Evolutionary conservation across 2,329 filamentous ascomycete species (phyloP), one percentile per base, ranked within the genome.

Genomic region (Pleurostoma richardsiae): DNA sequence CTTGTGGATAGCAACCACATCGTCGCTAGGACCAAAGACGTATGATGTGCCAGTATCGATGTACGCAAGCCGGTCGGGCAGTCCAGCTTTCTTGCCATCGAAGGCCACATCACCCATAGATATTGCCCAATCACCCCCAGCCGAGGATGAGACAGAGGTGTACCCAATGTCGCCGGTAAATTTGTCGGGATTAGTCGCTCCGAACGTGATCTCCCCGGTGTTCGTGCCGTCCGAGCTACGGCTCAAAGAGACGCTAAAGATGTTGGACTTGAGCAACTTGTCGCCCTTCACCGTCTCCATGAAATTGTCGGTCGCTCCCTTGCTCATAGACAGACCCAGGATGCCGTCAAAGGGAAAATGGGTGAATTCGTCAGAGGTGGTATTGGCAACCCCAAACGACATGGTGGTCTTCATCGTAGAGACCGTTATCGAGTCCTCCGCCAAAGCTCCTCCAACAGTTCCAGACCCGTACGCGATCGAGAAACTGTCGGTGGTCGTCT

Each of bases 291-390:
- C 66, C 2, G 76, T 69, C 38, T 85, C 72, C 61, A 94, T 73
- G 55, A 94, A 83, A 40, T 83, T 88, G 26, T 86, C 79, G 4
- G 77, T 76, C 33, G 70, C 71, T 3, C 77, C 77, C 8, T 73
- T 69, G 50, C 76, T 77, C 56, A 84, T 82, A 11, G 87, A 86
- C 28, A 95, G 69, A 4, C 90, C 90, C 3, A 96, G 70, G 42
- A 96, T 95, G 28, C 90, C 90, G 62, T 96, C 90, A 65, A 95
- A 90, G 2, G 88, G 86, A 56, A 92, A 95, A 44, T 79, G 77
- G 29, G 72, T 67, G 63, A 96, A 95, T 52, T 94, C 83, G 44
- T 80, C 67, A 1, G 88, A 90, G 2, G 87, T 87, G 28, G 76
- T 76, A 31, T 77, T 79, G 27, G 86, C 88, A 49, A 91, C 67